Evolutionary conservation across 2,329 filamentous ascomycete species (phyloP), one percentile per base, ranked within the genome.

Genomic region (Neopestalotiopsis clavispora): DNA sequence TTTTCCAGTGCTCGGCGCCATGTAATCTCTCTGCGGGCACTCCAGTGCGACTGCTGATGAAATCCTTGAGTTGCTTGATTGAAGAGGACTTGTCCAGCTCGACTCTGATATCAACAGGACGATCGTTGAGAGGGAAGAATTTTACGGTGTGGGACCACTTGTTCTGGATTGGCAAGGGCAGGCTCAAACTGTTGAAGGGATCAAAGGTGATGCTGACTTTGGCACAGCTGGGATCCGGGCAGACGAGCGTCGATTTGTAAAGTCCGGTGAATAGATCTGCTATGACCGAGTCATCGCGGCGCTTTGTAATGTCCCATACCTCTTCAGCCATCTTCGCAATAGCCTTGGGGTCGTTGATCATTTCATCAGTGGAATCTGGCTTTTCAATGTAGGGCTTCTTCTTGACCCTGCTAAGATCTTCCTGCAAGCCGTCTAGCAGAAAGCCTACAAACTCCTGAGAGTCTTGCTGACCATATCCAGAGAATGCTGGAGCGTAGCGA

Each of bases 181-280:
- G 84, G 0, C 96, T 98, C 69, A 99, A 83, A 72, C 97, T 96
- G 80, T 94, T 98, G 85, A 97, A 99, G 0, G 96, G 96, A 78
- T 99, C 96, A 77, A 99, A 99, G 0, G 96, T 98, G 75, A 99
- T 97, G 87, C 95, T 98, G 80, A 98, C 92, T 82, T 98, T 99
- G 74, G 92, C 88, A 79, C 96, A 99, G 7, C 58, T 67, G 20
- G 66, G 58, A 30, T 87, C 88, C 0, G 96, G 96, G 77, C 96
- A 99, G 71, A 96, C 92, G 71, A 99, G 88, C 0, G 95, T 98
- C 59, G 97, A 98, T 83, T 98, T 98, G 87, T 98, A 99, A 87
- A 98, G 94, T 71, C 96, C 96, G 28, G 94, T 97, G 80, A 99
- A 99, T 12, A 99, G 86, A 78, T 99, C 96, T 68, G 94, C 95